Percentiles rank a stretch among this genome's conserved stretches.
These are phyloP conservation scores for Saccharomycopsis sp. DNA, from an alignment of 805 yeast species.

Conservation along the genomic window DNA sequence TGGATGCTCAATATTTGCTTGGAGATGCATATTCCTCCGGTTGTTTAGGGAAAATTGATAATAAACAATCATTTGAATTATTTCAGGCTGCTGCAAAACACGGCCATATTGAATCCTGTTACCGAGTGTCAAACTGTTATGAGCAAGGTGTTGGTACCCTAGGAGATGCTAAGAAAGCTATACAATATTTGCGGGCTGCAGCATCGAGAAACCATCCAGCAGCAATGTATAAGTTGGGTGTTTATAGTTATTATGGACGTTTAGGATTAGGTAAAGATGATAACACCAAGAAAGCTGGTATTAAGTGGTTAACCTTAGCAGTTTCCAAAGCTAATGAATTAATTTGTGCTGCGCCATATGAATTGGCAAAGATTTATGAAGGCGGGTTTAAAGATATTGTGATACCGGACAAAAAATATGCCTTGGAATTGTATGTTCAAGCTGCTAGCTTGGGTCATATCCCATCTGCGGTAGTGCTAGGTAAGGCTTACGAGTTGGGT, in stretches of 20 bases:
- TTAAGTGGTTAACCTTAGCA: slow-evolving; percentile 89
- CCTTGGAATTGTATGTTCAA: slow-evolving; percentile 76
- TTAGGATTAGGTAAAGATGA: slow-evolving; percentile 70
- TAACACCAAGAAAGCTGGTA: slow-evolving; percentile 74
- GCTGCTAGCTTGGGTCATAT: slow-evolving; percentile 85
- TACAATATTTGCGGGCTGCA: slow-evolving; percentile 77
- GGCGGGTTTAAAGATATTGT: slow-evolving; percentile 82
- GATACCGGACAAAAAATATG: slow-evolving; percentile 75
- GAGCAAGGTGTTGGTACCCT: slow-evolving; percentile 93
- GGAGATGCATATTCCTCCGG: slow-evolving; percentile 90
- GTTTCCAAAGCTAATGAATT: slow-evolving; percentile 75
- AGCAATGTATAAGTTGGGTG: slow-evolving; percentile 92
- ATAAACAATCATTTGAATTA: slow-evolving; percentile 64
- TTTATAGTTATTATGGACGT: slow-evolving; percentile 73
- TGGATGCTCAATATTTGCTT: slow-evolving; percentile 85
- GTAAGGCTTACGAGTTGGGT: slow-evolving; percentile 79
- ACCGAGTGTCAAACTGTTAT: slow-evolving; percentile 83
- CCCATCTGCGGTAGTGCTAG: slow-evolving; percentile 73
- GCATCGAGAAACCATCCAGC: slow-evolving; percentile 91
- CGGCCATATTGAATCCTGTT: slow-evolving; percentile 87
- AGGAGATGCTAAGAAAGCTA: slow-evolving; percentile 78
- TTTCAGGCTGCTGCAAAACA: slow-evolving; percentile 91
- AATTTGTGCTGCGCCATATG: slow-evolving; percentile 91
- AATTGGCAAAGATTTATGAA: slow-evolving; percentile 77
- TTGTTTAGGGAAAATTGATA: slow-evolving; percentile 72